Percentiles rank a stretch among this genome's conserved stretches.
Evolutionary conservation across 2,329 filamentous ascomycete genomes (phyloP).

Genomic region (Pseudogymnoascus sp.): DNA sequence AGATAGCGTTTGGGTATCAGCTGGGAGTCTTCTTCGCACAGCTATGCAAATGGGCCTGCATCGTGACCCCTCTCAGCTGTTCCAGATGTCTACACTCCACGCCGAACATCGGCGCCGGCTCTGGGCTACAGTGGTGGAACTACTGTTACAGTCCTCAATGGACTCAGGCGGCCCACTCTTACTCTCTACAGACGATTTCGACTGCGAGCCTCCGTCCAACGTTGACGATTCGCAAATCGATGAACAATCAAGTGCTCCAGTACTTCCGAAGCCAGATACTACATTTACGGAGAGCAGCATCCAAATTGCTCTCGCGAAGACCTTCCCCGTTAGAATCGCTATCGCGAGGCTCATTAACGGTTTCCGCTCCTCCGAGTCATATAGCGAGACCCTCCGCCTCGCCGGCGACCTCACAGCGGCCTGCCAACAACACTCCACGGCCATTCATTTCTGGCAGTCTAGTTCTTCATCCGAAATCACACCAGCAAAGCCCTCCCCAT

Average conservation of each 20-base stretch:
- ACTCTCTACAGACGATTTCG: slow-evolving; percentile 38
- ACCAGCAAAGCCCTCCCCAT: slow-evolving; percentile 17
- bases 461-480: not conserved
- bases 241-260: slow-evolving; percentile 26
- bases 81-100: slow-evolving; percentile 38
- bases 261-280: slow-evolving; percentile 18
- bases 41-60: slow-evolving; percentile 52
- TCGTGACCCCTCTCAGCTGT: slow-evolving; percentile 43
- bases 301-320: slow-evolving; percentile 38
- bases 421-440: not conserved
- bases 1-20: slow-evolving; percentile 44
- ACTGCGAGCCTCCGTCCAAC: slow-evolving; percentile 40
- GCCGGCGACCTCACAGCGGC: slow-evolving; percentile 35
- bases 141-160: slow-evolving; percentile 43
- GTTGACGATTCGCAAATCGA: slow-evolving; percentile 42
- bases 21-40: slow-evolving; percentile 39
- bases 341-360: slow-evolving; percentile 41
- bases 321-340: slow-evolving; percentile 36
- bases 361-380: slow-evolving; percentile 35
- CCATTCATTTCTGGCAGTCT: not conserved
- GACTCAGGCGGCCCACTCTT: slow-evolving; percentile 44
- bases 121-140: slow-evolving; percentile 48
- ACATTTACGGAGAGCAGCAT: slow-evolving; percentile 41
- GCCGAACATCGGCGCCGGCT: slow-evolving; percentile 47
- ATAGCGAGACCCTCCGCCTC: slow-evolving; percentile 39